phyloP scores from a whole-genome alignment of 768 basidiomycete genomes.

The Austroboletus eburneus region DNA sequence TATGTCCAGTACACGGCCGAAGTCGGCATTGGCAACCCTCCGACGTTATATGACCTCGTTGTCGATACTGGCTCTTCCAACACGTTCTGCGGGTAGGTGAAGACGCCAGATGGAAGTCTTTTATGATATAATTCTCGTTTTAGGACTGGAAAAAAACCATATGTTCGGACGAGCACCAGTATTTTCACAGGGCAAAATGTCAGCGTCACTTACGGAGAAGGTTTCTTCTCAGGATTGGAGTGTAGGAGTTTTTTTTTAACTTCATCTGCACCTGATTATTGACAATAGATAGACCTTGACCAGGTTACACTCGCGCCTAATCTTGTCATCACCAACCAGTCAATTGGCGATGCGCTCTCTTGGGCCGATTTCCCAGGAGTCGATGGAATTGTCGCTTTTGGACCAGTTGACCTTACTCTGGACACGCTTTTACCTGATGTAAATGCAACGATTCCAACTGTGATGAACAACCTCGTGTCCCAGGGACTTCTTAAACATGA shows the following conservation, averaged over 20 bases:
- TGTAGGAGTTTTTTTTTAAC: conserved; percentile 13
- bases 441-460: conserved; percentile 18
- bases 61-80: conserved; percentile 33
- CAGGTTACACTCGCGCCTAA: conserved; percentile 21
- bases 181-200: conserved; percentile 22
- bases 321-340: conserved; percentile 26
- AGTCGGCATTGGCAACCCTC: conserved; percentile 25
- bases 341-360: conserved; percentile 23
- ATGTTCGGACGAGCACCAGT: conserved; percentile 21
- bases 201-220: conserved; percentile 7
- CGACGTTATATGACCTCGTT: conserved; percentile 26
- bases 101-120: background rate
- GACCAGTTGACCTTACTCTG: conserved; percentile 19
- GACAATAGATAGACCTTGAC: conserved; percentile 18
- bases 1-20: conserved; percentile 17
- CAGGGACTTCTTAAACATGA: conserved; percentile 16
- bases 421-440: conserved; percentile 2
- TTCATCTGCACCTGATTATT: background rate
- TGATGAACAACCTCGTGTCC: conserved; percentile 22
- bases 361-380: conserved; percentile 16
- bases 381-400: conserved; percentile 27
- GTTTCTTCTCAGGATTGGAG: conserved; percentile 32
- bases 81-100: conserved; percentile 23
- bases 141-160: conserved; percentile 21
- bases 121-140: background rate